Evolutionary conservation across 345 rosid genomes (phyloP).

Genomic region (Acer campestre): DNA sequence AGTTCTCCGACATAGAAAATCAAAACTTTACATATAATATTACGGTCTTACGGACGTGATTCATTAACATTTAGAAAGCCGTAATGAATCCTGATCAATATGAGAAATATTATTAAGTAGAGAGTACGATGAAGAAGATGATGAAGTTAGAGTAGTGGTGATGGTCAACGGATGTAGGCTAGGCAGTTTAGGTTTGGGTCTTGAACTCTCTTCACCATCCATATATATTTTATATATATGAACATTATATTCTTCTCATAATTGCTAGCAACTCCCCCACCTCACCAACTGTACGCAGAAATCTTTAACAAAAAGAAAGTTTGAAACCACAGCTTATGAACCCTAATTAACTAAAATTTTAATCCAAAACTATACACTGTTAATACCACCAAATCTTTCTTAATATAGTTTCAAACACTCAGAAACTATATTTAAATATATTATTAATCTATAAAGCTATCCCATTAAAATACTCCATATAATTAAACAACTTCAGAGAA

Average conservation of each 20-base stretch:
- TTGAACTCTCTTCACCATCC: slow-evolving; percentile 13
- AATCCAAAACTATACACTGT: background rate
- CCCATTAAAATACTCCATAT: background rate
- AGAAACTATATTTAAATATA: too few species aligned
- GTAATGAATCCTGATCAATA: too few species aligned
- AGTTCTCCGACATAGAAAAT: too few species aligned
- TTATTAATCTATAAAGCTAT: background rate
- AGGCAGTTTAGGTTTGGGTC: slow-evolving; percentile 14
- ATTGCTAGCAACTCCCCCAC: slow-evolving; percentile 35
- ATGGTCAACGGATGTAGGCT: slow-evolving; percentile 19
- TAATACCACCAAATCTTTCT: background rate
- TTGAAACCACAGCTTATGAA: background rate
- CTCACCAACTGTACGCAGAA: slow-evolving; percentile 27
- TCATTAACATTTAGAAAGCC: too few species aligned
- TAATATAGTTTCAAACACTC: background rate
- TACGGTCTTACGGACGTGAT: too few species aligned
- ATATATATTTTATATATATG: slow-evolving; percentile 1
- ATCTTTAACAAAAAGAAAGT: slow-evolving; percentile 6
- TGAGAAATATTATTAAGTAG: too few species aligned
- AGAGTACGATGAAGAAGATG: background rate
- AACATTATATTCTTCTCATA: slow-evolving; percentile 19
- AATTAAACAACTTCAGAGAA: background rate
- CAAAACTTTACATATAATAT: too few species aligned
- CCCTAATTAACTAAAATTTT: background rate
- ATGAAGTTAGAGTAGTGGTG: background rate